phyloP scores from a whole-genome alignment of 352 stramenopile species.

The Globisporangium middletonii region DNA sequence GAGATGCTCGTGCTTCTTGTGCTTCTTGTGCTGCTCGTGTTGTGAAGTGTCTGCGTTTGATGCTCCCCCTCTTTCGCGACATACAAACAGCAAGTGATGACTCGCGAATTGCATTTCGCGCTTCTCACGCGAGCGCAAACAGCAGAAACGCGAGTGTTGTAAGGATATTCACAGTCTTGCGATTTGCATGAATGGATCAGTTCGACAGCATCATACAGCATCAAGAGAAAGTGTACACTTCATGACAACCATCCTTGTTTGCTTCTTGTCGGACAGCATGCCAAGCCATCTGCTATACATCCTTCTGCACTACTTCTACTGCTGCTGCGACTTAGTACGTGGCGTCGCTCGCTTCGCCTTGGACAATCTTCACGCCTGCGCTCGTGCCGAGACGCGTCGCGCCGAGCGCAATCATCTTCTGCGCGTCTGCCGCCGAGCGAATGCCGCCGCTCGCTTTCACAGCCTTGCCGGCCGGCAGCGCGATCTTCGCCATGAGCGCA shows the following conservation, averaged over 20 bases:
- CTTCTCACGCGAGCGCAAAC: too few species aligned
- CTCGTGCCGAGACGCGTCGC: constrained; percentile 67
- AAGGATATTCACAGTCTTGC: too few species aligned
- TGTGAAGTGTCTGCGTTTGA: not conserved
- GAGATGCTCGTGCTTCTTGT: not conserved
- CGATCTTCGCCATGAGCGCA: constrained; percentile 61
- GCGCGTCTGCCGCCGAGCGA: constrained; percentile 52
- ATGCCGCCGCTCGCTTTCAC: constrained; percentile 85
- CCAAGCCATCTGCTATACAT: too few species aligned
- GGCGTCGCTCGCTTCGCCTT: constrained; percentile 25
- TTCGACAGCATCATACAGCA: too few species aligned
- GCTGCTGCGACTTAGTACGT: constrained; percentile 14
- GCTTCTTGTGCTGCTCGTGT: not conserved
- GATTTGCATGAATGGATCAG: too few species aligned
- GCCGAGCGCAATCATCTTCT: constrained; percentile 65
- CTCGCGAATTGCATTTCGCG: too few species aligned
- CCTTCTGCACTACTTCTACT: not conserved
- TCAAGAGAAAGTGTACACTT: too few species aligned
- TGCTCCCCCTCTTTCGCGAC: too few species aligned
- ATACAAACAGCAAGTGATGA: too few species aligned
- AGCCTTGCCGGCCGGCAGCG: constrained; percentile 49
- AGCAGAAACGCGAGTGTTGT: too few species aligned
- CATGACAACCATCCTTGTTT: too few species aligned
- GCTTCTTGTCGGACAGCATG: too few species aligned
- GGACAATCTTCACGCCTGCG: constrained; percentile 58